Evolutionary conservation across 2,329 filamentous ascomycete genomes (phyloP), one percentile per base, ranked within the genome.

Genomic region (Davidsoniella virescens): DNA sequence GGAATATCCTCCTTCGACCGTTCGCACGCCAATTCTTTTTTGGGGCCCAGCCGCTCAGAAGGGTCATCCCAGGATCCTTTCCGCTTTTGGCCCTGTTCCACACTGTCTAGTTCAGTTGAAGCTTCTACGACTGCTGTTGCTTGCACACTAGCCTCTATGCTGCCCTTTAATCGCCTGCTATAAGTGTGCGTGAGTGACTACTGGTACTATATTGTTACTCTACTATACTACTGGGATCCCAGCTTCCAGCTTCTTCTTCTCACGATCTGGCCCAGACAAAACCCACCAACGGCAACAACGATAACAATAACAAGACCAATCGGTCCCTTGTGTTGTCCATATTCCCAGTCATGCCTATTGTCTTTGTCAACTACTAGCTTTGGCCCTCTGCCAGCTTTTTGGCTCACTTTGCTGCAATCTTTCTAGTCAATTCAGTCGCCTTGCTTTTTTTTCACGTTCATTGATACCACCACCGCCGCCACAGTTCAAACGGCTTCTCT

Each of bases 341-440:
- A 25, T 37, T 25, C 25, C 25, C 37, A 47, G 55, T 42, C 38
- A 44, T 44, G 48, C 49, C 37, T 50, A 42, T 39, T 44, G 40
- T 44, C 25, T 33, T 39, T 47, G 38, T 46, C 45, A 23, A 44
- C 40, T 49, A 49, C 29, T 50, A 50, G 48, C 44, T 50, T 41
- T 50, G 48, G 48, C 48, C 42, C 41, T 36, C 17, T 43, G 48
- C 48, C 48, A 42, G 48, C 42, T 20, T 40, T 29, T 42, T 50
- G 48, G 48, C 41, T 45, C 18, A 23, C 12, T 17, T 43, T 43
- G 14, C 8, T 43, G 25, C 25, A 43, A 40, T 46, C 29, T 46
- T 14, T n/a, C 43, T 18, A 9, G 29, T 33, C 29, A 6, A 33
- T 12, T 14, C 26, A 18, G 6, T 37, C n/a, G 29, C 25, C 23